Conservation (phyloP, 2,329 filamentous ascomycete genomes). For the Scedosporium boydii region DNA sequence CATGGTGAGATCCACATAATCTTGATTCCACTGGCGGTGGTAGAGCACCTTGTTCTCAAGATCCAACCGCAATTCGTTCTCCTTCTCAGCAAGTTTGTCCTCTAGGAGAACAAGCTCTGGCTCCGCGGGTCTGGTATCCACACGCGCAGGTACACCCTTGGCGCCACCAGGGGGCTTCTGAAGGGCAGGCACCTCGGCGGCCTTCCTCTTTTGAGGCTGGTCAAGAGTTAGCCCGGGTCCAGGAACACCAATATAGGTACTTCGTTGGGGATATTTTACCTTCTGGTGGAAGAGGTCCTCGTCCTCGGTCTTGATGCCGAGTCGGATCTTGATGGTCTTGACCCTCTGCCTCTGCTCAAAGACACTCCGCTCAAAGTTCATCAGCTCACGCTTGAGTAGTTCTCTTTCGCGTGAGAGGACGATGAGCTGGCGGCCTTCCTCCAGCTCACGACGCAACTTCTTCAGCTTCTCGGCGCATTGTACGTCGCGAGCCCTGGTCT, state of each 20-base stretch:
- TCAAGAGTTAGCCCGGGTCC: conserved; percentile 23
- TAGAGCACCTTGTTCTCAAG: conserved; percentile 82
- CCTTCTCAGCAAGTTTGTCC: conserved; percentile 71
- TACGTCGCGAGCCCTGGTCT: conserved; percentile 86
- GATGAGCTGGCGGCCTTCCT: conserved; percentile 76
- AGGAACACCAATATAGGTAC: conserved; percentile 11
- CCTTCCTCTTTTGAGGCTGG: conserved; percentile 63
- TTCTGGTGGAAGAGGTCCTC: conserved; percentile 93
- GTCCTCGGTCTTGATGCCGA: conserved; percentile 85
- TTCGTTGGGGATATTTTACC: conserved; percentile 38
- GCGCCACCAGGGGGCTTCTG: conserved; percentile 55
- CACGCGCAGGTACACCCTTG: conserved; percentile 59
- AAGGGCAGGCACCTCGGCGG: conserved; percentile 46
- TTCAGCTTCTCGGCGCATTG: conserved; percentile 93
- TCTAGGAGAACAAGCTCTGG: conserved; percentile 69
- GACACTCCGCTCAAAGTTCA: conserved; percentile 64
- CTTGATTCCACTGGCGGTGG: conserved; percentile 85
- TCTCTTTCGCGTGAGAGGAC: conserved; percentile 73
- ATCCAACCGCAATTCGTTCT: conserved; percentile 69
- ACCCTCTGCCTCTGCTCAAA: conserved; percentile 76
- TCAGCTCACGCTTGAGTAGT: conserved; percentile 64
- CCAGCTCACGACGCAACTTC: conserved; percentile 80
- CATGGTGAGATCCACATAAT: conserved; percentile 80
- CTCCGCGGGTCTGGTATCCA: conserved; percentile 63
- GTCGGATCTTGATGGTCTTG: conserved; percentile 79